Conservation (phyloP, 2,329 filamentous ascomycete genomes). For the Monosporascus ibericus region DNA sequence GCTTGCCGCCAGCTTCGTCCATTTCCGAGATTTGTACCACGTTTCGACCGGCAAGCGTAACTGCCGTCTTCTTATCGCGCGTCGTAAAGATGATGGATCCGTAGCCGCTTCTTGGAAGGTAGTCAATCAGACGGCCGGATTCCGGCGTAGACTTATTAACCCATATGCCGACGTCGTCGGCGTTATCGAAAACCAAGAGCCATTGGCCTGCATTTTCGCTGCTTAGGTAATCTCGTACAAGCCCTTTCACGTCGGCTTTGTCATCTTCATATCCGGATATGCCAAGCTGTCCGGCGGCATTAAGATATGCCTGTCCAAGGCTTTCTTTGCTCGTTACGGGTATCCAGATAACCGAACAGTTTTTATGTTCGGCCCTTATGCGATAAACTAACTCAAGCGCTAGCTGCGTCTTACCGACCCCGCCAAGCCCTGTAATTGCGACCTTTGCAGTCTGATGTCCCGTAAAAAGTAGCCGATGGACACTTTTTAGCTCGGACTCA, state of each 20-base stretch:
- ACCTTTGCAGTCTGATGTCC: constrained; percentile 2
- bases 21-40: too few species aligned
- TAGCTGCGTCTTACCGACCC: constrained; percentile 31
- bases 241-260: constrained; percentile 24
- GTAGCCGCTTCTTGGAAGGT: constrained; percentile 22
- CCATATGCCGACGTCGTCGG: too few species aligned
- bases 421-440: constrained; percentile 24
- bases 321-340: constrained; percentile 18
- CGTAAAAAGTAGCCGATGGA: not conserved
- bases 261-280: constrained; percentile 16
- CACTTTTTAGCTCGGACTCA: too few species aligned
- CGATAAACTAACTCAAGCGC: constrained; percentile 27
- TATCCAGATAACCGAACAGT: constrained; percentile 34
- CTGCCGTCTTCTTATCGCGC: too few species aligned
- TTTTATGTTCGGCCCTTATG: constrained; percentile 11
- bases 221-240: too few species aligned
- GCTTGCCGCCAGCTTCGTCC: constrained; percentile 2
- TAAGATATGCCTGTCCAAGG: constrained; percentile 28
- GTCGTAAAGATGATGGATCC: too few species aligned
- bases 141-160: too few species aligned
- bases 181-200: too few species aligned
- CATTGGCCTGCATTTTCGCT: too few species aligned
- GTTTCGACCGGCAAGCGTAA: too few species aligned
- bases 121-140: constrained; percentile 14
- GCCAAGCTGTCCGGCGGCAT: constrained; percentile 17